Evolutionary conservation across 2,329 filamentous ascomycete genomes (phyloP), one percentile per base, ranked within the genome.

Genomic region (Diaporthe sp.): DNA sequence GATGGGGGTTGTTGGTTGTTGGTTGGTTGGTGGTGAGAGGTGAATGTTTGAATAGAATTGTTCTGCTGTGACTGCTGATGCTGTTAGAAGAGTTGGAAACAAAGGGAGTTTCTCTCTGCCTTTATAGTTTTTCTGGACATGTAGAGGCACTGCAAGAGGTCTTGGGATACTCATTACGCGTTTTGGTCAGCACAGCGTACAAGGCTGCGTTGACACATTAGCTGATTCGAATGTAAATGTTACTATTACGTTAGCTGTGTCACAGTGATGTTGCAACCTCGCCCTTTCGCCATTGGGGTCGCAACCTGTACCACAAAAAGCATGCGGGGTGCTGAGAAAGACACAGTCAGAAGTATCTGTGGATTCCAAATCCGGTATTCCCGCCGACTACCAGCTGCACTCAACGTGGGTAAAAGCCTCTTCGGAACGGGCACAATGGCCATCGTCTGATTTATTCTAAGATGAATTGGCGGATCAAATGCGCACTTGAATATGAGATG

Each of bases 101-200:
- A 19, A 25, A 62, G 58, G 13, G 58, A 28, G 13, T 15, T 39
- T n/a, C 55, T 60, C 58, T 62, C 58, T 62, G 10, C 39, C 60
- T 62, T 62, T 62, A 62, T 62, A 62, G 58, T 46, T 62, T 61
- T 62, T 28, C 17, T 44, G 39, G 58, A 28, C 58, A 6, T 44
- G 58, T 5, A 62, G 39, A 31, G 39, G 37, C 39, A 9, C 58
- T 17, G n/a, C 39, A 12, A 19, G n/a, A 8, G 12, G 12, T 28
- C 37, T 61, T 62, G 58, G 25, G n/a, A 62, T 28, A 62, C 37
- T 19, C 37, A 19, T 17, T 28, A 44, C 58, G 34, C 57, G 34
- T 60, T 19, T 34, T 34, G 28, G 7, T 58, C 55, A 17, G 25
- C 28, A 58, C 28, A 58, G 28, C 7, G 28, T 22, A 58, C 55